A percentile compares a stretch with the other conserved stretches of the same genome.
phyloP scores from a whole-genome alignment of 2,329 filamentous ascomycete species.

The Exophiala oligosperma region DNA sequence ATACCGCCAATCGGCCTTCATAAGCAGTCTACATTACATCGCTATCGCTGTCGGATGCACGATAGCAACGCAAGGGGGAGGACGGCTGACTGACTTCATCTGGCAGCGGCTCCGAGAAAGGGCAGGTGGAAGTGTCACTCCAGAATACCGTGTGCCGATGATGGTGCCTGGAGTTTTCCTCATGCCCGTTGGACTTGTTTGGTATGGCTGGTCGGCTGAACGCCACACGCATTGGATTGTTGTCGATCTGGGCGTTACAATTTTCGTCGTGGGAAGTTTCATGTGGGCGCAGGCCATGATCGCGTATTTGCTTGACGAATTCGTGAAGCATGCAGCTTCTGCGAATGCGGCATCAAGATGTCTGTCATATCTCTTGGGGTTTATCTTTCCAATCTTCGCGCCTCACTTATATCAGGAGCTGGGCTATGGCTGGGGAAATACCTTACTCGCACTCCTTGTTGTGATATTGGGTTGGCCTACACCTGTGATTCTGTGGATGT shows the following conservation, averaged over 20 bases:
- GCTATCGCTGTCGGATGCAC: constrained; percentile 58
- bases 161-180: constrained; percentile 50
- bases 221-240: constrained; percentile 30
- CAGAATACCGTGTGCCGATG: constrained; percentile 57
- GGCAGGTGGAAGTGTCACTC: constrained; percentile 24
- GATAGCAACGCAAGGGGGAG: constrained; percentile 45
- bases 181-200: constrained; percentile 35
- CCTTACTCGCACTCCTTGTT: constrained; percentile 56
- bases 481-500: too few species aligned
- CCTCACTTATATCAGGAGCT: constrained; percentile 49
- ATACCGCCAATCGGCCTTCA: constrained; percentile 52
- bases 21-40: constrained; percentile 58
- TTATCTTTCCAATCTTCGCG: constrained; percentile 58
- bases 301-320: constrained; percentile 62
- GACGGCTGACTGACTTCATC: constrained; percentile 14
- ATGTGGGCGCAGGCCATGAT: constrained; percentile 1
- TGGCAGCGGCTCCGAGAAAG: too few species aligned
- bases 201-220: constrained; percentile 32
- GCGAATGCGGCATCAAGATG: constrained; percentile 56
- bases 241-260: constrained; percentile 27
- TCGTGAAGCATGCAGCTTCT: constrained; percentile 47
- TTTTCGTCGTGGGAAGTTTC: constrained; percentile 8
- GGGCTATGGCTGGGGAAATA: constrained; percentile 53
- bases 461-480: constrained; percentile 36
- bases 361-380: constrained; percentile 52